Evolutionary conservation across 257 asterid genomes (phyloP).

Genomic region (Plantago elongata): DNA sequence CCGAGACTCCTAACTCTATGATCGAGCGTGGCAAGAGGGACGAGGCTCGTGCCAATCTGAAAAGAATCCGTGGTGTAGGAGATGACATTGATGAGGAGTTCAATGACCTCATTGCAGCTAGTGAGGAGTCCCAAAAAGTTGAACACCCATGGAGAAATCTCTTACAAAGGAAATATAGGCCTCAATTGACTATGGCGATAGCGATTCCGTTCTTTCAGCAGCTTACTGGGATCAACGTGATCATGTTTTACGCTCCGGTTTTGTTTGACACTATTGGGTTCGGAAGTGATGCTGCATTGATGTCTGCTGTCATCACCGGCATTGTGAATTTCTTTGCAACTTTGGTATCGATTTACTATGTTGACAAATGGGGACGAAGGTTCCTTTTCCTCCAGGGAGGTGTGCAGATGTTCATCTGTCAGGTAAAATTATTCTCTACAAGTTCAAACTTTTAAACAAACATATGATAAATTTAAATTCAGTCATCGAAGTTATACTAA

Average conservation of each 20-base stretch:
- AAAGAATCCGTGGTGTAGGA: constrained; percentile 57
- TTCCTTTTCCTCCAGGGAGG: constrained; percentile 81
- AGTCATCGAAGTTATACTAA: too few relatives aligned
- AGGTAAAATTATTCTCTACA: constrained; percentile 27
- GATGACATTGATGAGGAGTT: constrained; percentile 61
- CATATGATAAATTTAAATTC: background rate
- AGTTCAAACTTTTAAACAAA: background rate
- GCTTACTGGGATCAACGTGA: constrained; percentile 68
- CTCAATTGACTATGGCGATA: constrained; percentile 51
- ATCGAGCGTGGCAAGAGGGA: constrained; percentile 65
- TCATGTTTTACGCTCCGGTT: constrained; percentile 77
- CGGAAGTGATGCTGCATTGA: constrained; percentile 47
- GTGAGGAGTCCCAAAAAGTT: constrained; percentile 51
- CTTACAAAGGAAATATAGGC: constrained; percentile 47
- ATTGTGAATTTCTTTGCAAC: constrained; percentile 59
- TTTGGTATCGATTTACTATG: constrained; percentile 59
- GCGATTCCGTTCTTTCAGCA: constrained; percentile 80
- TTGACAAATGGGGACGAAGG: constrained; percentile 77
- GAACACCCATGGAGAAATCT: constrained; percentile 62
- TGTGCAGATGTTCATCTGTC: constrained; percentile 52
- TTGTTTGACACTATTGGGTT: constrained; percentile 73
- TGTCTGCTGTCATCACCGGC: constrained; percentile 55
- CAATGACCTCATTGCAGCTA: constrained; percentile 63
- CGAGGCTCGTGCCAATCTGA: constrained; percentile 40
- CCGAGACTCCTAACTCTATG: constrained; percentile 77